Evolutionary conservation across 2,329 filamentous ascomycete genomes (phyloP).

Genomic region (Passalora sequoiae): DNA sequence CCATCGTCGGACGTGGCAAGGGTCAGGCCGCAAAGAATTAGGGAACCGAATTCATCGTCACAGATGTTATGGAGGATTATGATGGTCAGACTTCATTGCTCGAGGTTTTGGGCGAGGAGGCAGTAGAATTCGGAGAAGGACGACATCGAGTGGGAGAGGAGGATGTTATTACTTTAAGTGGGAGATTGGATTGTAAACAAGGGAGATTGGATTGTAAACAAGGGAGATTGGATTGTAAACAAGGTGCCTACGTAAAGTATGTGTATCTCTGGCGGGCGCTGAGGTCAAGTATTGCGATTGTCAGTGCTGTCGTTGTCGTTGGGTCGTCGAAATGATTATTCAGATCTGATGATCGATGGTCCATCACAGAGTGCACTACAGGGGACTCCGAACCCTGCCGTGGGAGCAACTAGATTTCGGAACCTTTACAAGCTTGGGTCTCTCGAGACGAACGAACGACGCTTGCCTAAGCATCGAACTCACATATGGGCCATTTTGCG

Average conservation of each 20-base stretch:
- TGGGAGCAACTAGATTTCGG: too few relatives aligned
- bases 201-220: too few relatives aligned
- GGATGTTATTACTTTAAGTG: slow-evolving; percentile 15
- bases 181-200: too few relatives aligned
- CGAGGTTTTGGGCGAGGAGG: slow-evolving; percentile 15
- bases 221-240: slow-evolving; percentile 14
- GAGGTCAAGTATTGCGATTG: too few relatives aligned
- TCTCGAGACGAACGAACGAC: too few relatives aligned
- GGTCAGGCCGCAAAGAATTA: slow-evolving; percentile 15
- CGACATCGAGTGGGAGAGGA: slow-evolving; percentile 12
- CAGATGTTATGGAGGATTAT: slow-evolving; percentile 17
- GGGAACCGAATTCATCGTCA: slow-evolving; percentile 16
- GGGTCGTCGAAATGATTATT: background rate
- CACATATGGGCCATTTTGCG: too few relatives aligned
- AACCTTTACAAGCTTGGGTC: too few relatives aligned
- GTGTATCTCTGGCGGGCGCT: slow-evolving; percentile 1
- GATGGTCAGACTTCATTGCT: slow-evolving; percentile 14
- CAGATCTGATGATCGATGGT: background rate
- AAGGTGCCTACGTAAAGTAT: slow-evolving; percentile 18
- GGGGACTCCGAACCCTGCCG: too few relatives aligned
- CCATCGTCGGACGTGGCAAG: slow-evolving; percentile 19
- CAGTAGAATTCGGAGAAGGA: slow-evolving; percentile 9
- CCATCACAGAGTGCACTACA: too few relatives aligned
- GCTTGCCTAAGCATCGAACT: too few relatives aligned
- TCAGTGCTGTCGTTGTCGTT: background rate